Evolutionary conservation across 2,329 filamentous ascomycete species (phyloP), one percentile per base, ranked within the genome.

Genomic region (Talaromyces sp.): DNA sequence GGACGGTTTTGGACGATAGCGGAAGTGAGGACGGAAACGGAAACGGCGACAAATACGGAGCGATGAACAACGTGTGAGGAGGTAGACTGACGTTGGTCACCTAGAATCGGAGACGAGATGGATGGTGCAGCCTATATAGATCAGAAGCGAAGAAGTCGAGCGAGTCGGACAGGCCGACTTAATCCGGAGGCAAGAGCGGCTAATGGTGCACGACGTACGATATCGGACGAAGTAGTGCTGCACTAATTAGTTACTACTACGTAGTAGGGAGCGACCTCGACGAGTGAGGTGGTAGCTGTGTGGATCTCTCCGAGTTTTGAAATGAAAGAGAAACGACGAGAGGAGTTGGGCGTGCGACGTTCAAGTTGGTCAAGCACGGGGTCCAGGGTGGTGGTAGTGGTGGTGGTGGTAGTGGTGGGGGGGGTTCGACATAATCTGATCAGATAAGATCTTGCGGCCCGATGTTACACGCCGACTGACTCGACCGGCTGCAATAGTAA

Each of bases 361-460:
- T 7, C n/a, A 50, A 11, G 18, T 46, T 46, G 21, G 42, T n/a
- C 14, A 33, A 50, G 46, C 28, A 35, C 50, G n/a, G 3, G n/a
- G 50, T 33, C 28, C 28, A 54, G 3, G 31, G 5, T 54, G 18
- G 50, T 37, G 50, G n/a, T n/a, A n/a, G n/a, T n/a, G n/a, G n/a
- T n/a, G n/a, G n/a, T n/a, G n/a, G n/a, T n/a, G n/a, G n/a, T n/a
- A n/a, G n/a, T n/a, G n/a, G n/a, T n/a, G n/a, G n/a, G 50, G 50
- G 48, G 18, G 28, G 12, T 21, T 12, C 50, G 25, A 25, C 31
- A 8, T 48, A 50, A 59, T 61, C 58, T 52, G 58, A 61, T 61
- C 58, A 61, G 58, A 61, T 61, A 61, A 61, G 58, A 61, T 61
- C 42, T 37, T 21, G 28, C n/a, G 25, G 42, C 23, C 42, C 42